These are phyloP conservation scores for Tetrapisispora namnaoensis DNA, from an alignment of 805 yeast species.

Conservation along the genomic window DNA sequence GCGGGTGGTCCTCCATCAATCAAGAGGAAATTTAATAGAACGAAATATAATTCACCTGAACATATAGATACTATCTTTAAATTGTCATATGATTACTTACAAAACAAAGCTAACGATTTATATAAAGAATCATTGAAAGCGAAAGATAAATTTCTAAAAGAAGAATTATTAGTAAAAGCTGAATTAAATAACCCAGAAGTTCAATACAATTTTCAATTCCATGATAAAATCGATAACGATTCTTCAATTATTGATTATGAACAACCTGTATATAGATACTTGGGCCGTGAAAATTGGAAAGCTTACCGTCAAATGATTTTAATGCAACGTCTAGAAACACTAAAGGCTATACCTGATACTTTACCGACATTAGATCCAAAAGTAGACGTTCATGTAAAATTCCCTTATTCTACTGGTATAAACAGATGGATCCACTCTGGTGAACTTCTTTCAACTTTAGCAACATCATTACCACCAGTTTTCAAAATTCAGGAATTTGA, in stretches of 20 bases:
- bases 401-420: conserved; percentile 57
- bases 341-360: conserved; percentile 86
- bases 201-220: conserved; percentile 48
- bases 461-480: conserved; percentile 67
- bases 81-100: conserved; percentile 50
- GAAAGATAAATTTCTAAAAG: conserved; percentile 19
- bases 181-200: conserved; percentile 82
- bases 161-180: conserved; percentile 42
- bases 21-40: conserved; percentile 33
- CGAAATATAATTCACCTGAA: conserved; percentile 55
- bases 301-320: conserved; percentile 57
- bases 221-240: conserved; percentile 30
- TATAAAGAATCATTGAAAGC: conserved; percentile 22
- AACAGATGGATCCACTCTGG: conserved; percentile 77
- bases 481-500: conserved; percentile 69
- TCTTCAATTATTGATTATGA: conserved; percentile 49
- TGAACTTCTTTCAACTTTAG: conserved; percentile 56
- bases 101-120: conserved; percentile 36
- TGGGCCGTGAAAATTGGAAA: conserved; percentile 66
- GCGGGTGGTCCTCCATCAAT: conserved; percentile 45
- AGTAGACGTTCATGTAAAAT: conserved; percentile 65
- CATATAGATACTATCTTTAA: conserved; percentile 67
- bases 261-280: conserved; percentile 71
- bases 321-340: conserved; percentile 86
- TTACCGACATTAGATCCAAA: conserved; percentile 78